Conservation (phyloP, 495 filamentous ascomycete genomes). For the Xylaria curta region DNA sequence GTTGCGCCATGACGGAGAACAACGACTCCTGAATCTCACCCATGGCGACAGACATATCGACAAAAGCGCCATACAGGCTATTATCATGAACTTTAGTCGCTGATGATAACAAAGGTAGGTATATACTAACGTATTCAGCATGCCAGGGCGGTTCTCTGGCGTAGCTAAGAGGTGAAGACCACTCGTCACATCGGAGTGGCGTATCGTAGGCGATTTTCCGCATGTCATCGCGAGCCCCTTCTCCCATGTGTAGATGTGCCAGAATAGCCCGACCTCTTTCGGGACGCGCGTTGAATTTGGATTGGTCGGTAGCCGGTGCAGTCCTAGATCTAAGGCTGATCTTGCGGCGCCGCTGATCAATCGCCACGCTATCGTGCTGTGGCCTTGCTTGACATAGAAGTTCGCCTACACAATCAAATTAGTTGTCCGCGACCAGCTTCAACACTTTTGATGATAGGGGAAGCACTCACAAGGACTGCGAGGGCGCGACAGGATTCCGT, state of each 20-base stretch:
- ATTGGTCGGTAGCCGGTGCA: conserved; percentile 41
- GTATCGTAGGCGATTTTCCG: conserved; percentile 64
- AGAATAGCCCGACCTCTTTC: conserved; percentile 57
- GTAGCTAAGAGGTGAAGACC: conserved; percentile 16
- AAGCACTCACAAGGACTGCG: conserved; percentile 33
- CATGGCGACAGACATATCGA: conserved; percentile 28
- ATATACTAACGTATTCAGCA: conserved; percentile 27
- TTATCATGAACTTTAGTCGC: not conserved
- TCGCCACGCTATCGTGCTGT: conserved; percentile 37
- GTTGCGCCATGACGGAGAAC: conserved; percentile 33
- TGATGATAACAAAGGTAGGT: not conserved
- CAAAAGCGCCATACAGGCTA: conserved; percentile 32
- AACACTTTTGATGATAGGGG: too few relatives aligned
- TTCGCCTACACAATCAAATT: conserved; percentile 27
- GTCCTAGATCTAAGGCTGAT: conserved; percentile 32
- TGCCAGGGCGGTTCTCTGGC: not conserved
- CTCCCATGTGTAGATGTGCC: conserved; percentile 65
- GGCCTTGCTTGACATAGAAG: conserved; percentile 37
- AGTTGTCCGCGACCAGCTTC: not conserved
- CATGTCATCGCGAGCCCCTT: conserved; percentile 65
- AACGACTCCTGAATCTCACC: conserved; percentile 34
- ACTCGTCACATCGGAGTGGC: conserved; percentile 66
- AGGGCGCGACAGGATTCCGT: conserved; percentile 35
- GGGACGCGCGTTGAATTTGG: conserved; percentile 32
- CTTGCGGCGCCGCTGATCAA: conserved; percentile 33